phyloP scores from a whole-genome alignment of 2,329 filamentous ascomycete genomes.

The Sordariomycetes sp. region DNA sequence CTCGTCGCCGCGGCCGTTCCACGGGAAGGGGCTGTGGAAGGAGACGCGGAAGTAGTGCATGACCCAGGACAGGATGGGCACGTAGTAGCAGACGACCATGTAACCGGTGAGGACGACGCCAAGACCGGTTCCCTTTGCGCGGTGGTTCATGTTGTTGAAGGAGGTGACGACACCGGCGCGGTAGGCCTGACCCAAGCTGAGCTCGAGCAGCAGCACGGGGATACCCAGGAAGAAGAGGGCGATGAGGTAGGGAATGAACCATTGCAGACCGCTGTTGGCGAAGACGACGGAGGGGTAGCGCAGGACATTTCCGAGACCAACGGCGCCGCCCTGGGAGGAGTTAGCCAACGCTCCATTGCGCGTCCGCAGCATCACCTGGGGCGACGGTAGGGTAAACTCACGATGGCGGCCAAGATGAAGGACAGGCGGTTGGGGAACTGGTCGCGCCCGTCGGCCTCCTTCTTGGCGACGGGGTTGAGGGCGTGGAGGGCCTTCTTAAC shows the following conservation, averaged over 20 bases:
- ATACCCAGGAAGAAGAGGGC: constrained; percentile 43
- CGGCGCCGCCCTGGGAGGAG: constrained; percentile 34
- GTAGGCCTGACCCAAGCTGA: constrained; percentile 58
- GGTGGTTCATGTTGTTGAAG: constrained; percentile 35
- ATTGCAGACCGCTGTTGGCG: constrained; percentile 47
- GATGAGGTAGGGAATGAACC: constrained; percentile 45
- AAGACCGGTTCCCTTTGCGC: constrained; percentile 41
- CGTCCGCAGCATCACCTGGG: background rate
- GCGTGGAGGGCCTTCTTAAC: constrained; percentile 9
- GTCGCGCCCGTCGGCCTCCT: constrained; percentile 15
- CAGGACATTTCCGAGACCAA: constrained; percentile 45
- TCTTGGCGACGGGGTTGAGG: constrained; percentile 13
- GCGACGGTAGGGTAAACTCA: background rate
- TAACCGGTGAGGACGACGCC: constrained; percentile 39
- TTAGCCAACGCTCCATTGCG: background rate
- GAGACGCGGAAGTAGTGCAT: constrained; percentile 46
- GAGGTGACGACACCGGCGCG: constrained; percentile 41
- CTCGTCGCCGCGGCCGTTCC: constrained; percentile 20
- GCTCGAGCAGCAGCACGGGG: constrained; percentile 41
- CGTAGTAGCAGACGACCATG: constrained; percentile 43
- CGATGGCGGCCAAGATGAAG: constrained; percentile 16
- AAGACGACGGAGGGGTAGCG: constrained; percentile 45
- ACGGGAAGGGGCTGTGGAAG: constrained; percentile 41
- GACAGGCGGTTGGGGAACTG: constrained; percentile 14
- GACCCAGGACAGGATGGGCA: constrained; percentile 43